Evolutionary conservation across 2,329 filamentous ascomycete species (phyloP), one percentile per base, ranked within the genome.

Genomic region (Pseudocercospora musae): DNA sequence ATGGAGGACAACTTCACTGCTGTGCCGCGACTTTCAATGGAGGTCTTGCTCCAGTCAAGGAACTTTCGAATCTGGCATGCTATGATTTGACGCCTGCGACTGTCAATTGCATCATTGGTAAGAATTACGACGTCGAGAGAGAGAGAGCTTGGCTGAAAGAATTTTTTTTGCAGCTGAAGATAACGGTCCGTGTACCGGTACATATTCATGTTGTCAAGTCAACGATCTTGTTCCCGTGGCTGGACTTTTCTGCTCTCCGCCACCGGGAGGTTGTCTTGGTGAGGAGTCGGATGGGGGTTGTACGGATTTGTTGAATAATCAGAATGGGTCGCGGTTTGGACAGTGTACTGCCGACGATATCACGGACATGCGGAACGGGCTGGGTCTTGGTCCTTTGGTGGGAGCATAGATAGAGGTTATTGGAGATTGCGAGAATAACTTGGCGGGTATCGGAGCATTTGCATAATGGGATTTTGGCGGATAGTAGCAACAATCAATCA

Each of bases 41-140:
- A 46, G 59, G 58, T 13, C 57, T 62, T 29, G 50, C 58, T 10
- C 59, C 64, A 9, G 57, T 68, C 29, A 59, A 44, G 5, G 31
- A 55, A 3, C 57, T 59, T 0, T 58, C 64, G 4, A 61, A 68
- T 37, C 15, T 68, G 1, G 40, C 57, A 9, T 68, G 66, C 56
- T 68, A 68, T 23, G 64, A 66, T 23, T 40, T 68, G n/a, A 68
- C 66, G 5, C 66, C 66, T 7, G 60, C 64, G 15, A 62, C 61
- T 4, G 59, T 65, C n/a, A 68, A 68, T 29, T 68, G 66, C 49
- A 53, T 68, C 10, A 66, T 68, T 18, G 61, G 64, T 65, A 27
- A 50, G 25, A 25, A 25, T 6, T 3, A 25, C 23, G 23, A 13
- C 58, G n/a, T n/a, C n/a, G n/a, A n/a, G n/a, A n/a, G n/a, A n/a